These are phyloP conservation scores for Pythium graminicola DNA, from an alignment of 352 stramenopile species.

Conservation along the genomic window DNA sequence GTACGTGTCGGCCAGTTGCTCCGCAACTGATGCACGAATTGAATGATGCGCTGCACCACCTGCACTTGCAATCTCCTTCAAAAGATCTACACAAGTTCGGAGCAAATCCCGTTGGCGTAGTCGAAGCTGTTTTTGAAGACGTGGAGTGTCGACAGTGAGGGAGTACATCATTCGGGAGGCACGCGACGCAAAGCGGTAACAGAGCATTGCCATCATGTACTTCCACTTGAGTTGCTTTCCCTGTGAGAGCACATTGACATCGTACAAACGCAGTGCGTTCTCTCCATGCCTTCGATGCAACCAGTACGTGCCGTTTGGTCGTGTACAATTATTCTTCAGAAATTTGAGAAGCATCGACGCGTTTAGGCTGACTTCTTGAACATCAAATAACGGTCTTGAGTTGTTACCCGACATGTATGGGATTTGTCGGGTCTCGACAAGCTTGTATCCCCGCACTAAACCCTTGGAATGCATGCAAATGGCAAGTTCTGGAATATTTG, in stretches of 20 bases:
- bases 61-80: conserved; percentile 60
- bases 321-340: conserved; percentile 76
- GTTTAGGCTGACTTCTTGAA: conserved; percentile 84
- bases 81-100: conserved; percentile 62
- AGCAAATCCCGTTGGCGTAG: conserved; percentile 71
- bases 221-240: conserved; percentile 87
- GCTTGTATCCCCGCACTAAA: conserved; percentile 77
- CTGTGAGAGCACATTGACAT: conserved; percentile 75
- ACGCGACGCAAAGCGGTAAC: conserved; percentile 76
- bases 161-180: conserved; percentile 60
- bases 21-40: conserved; percentile 73
- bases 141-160: conserved; percentile 42
- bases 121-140: conserved; percentile 57
- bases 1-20: conserved; percentile 80
- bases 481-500: conserved; percentile 78
- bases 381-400: conserved; percentile 59
- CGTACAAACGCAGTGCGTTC: conserved; percentile 69
- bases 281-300: conserved; percentile 77
- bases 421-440: conserved; percentile 78
- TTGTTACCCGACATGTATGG: conserved; percentile 65
- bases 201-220: conserved; percentile 89
- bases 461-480: conserved; percentile 86
- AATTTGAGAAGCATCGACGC: conserved; percentile 84
- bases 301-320: conserved; percentile 82
- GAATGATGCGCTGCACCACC: conserved; percentile 58